These are phyloP conservation scores for Podospora pseudopauciseta DNA, from an alignment of 495 filamentous ascomycete species.

Conservation along the genomic window DNA sequence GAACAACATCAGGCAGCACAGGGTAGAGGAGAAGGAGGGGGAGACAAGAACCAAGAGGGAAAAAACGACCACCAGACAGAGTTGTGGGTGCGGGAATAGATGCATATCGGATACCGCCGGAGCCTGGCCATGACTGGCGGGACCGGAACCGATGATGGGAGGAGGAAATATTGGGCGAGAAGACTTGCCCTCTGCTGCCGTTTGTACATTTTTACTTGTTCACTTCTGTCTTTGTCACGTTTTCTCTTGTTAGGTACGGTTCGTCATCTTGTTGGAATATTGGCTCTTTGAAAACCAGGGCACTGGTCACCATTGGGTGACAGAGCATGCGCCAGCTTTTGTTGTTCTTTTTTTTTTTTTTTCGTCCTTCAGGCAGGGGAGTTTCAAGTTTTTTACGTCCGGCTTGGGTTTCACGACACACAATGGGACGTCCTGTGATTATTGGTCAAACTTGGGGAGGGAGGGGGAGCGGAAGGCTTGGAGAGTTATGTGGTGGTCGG, in stretches of 20 bases:
- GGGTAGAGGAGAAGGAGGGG: background rate
- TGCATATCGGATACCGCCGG: background rate
- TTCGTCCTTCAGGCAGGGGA: background rate
- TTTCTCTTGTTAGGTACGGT: background rate
- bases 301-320: too few relatives aligned
- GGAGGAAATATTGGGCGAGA: background rate
- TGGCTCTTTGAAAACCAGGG: background rate
- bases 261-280: background rate
- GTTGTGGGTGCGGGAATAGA: background rate
- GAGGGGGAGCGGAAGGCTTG: background rate
- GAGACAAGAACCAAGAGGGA: background rate
- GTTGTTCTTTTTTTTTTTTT: too few relatives aligned
- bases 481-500: background rate
- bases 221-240: background rate
- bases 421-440: background rate
- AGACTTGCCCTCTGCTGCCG: background rate
- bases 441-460: background rate
- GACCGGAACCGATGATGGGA: background rate
- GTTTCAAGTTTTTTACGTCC: background rate
- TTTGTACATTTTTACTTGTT: background rate
- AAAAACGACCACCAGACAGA: background rate
- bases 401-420: background rate
- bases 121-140: background rate
- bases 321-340: too few relatives aligned
- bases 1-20: background rate